Evolutionary conservation across 139 green algal genomes (phyloP), one percentile per base, ranked within the genome.

Genomic region (Chara braunii): DNA sequence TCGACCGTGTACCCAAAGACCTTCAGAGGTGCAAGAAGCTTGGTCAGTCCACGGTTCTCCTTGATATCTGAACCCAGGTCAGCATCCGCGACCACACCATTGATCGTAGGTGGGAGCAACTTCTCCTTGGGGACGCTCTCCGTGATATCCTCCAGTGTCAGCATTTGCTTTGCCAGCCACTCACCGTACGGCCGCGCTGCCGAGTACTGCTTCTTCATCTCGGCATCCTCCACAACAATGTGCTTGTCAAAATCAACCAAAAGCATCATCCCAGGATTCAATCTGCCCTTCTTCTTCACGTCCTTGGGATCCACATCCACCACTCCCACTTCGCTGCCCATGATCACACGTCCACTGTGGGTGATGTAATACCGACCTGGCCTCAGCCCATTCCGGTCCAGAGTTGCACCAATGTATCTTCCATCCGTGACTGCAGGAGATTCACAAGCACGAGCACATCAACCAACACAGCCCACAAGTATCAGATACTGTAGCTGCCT

Each of bases 181-280:
- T 89, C 66, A 40, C 74, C 75, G 71, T 95, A 97, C 1, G 91
- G 88, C n/a, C 80, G 70, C 51, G 64, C 51, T 14, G 35, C 64
- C 30, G 83, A 73, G 68, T 92, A 93, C 22, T 57, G 29, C 24
- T 36, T n/a, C 67, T 83, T 83, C 18, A 83, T 42, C 36, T 65
- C 75, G 28, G 54, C 34, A 43, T 81, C 69, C 4, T 76, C 40
- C 0, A 79, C 51, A 26, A 81, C 40, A 11, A 44, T 37, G 37
- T 77, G 69, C 43, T 77, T 60, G 55, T 95, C 86, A 78, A 97
- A 95, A 83, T 97, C 90, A 7, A 97, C 84, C 55, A 97, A 81
- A 66, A 97, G 86, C 80, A 97, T 95, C 78, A 96, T 97, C 44
- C 90, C 90, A 3, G 90, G 90, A 78, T 88, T 93, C n/a, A 97